These are phyloP conservation scores for Plectosphaerella sp. DNA, from an alignment of 2,329 filamentous ascomycete species.

Conservation along the genomic window DNA sequence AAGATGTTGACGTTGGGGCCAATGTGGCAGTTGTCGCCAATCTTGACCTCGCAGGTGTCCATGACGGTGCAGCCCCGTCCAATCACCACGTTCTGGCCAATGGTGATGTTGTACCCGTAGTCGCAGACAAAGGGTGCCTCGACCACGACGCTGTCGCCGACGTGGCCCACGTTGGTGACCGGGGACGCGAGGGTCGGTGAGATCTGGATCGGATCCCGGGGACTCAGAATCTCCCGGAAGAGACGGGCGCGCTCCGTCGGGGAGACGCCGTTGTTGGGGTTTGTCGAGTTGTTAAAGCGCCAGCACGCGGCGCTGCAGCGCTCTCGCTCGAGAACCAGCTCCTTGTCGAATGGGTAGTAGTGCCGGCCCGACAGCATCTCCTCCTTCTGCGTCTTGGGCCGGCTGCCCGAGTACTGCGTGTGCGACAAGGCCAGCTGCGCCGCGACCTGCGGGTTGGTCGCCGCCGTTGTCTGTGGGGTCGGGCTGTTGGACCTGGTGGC, in stretches of 20 bases:
- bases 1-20: slow-evolving; percentile 86
- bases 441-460: slow-evolving; percentile 46
- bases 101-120: slow-evolving; percentile 90
- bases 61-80: slow-evolving; percentile 80
- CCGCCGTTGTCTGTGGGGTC: slow-evolving; percentile 27
- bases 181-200: slow-evolving; percentile 51
- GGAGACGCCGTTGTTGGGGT: slow-evolving; percentile 68
- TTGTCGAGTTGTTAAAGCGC: slow-evolving; percentile 80
- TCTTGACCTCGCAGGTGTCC: slow-evolving; percentile 78
- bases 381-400: slow-evolving; percentile 68
- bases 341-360: slow-evolving; percentile 76
- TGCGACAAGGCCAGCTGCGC: slow-evolving; percentile 57
- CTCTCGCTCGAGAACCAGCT: slow-evolving; percentile 79
- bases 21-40: slow-evolving; percentile 73
- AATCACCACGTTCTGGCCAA: slow-evolving; percentile 81
- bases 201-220: slow-evolving; percentile 50
- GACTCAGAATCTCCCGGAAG: slow-evolving; percentile 68
- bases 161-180: slow-evolving; percentile 51
- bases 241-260: slow-evolving; percentile 62
- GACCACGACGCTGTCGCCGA: slow-evolving; percentile 73
- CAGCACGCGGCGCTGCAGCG: slow-evolving; percentile 77
- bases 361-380: slow-evolving; percentile 79
- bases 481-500: slow-evolving; percentile 46
- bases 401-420: slow-evolving; percentile 35
- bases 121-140: slow-evolving; percentile 90